These are phyloP conservation scores for Kodamaea jinghongensis DNA, from an alignment of 805 yeast genomes.

Conservation along the genomic window DNA sequence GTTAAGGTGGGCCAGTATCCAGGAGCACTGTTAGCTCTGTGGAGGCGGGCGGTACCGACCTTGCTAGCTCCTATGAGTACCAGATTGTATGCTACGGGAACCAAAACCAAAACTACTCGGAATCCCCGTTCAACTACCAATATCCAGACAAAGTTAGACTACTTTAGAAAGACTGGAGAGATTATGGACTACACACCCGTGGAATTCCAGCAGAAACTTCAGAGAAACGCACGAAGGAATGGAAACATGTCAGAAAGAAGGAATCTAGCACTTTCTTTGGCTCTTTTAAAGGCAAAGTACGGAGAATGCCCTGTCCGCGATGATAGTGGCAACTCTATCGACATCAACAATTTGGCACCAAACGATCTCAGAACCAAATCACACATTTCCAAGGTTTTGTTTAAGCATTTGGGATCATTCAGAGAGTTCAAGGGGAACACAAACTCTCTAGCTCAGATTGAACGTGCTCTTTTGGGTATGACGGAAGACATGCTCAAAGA, in stretches of 20 bases:
- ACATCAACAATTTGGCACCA: constrained; percentile 21
- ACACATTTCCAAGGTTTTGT: constrained; percentile 22
- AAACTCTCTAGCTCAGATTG: background rate
- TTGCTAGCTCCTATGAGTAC: no score
- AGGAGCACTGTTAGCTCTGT: background rate
- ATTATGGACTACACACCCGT: constrained; percentile 12
- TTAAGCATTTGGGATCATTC: constrained; percentile 27
- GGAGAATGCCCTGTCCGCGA: constrained; percentile 26
- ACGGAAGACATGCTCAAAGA: constrained; percentile 57
- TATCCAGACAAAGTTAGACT: constrained; percentile 22
- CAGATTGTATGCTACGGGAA: no score
- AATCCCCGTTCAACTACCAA: constrained; percentile 8
- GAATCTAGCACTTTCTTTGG: constrained; percentile 22
- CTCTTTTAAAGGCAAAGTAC: constrained; percentile 28
- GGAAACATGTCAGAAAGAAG: constrained; percentile 7
- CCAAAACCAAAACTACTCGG: background rate
- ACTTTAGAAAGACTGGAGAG: constrained; percentile 29
- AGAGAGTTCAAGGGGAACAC: constrained; percentile 13
- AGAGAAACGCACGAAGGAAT: background rate
- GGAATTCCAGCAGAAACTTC: constrained; percentile 6
- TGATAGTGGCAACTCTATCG: constrained; percentile 22
- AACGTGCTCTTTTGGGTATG: constrained; percentile 49
- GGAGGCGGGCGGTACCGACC: background rate
- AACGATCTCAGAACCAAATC: constrained; percentile 22
- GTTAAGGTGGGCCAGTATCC: background rate